Conservation (phyloP, 169 alveolate species). For the Babesia microti region DNA sequence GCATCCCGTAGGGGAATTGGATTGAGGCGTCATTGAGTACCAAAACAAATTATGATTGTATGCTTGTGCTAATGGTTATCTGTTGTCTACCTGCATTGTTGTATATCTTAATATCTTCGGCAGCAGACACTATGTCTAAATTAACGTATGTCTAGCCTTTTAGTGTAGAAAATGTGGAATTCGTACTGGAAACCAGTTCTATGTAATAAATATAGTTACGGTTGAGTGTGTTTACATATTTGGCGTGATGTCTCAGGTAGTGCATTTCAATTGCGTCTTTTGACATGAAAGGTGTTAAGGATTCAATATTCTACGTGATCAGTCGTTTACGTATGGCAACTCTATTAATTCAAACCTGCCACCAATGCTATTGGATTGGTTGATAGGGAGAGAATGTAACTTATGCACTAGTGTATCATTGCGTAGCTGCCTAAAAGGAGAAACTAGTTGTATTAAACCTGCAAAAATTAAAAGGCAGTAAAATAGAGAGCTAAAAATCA, state of each 20-base stretch:
- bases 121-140: background rate
- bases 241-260: slow-evolving; percentile 80
- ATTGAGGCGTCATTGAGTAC: slow-evolving; percentile 22
- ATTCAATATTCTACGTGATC: slow-evolving; percentile 59
- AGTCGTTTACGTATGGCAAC: slow-evolving; percentile 22
- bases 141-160: background rate
- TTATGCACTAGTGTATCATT: too few species aligned
- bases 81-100: slow-evolving; percentile 19
- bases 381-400: too few species aligned
- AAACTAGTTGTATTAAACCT: too few species aligned
- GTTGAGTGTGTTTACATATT: slow-evolving; percentile 74
- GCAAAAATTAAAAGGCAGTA: too few species aligned
- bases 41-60: slow-evolving; percentile 54
- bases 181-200: slow-evolving; percentile 16
- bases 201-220: slow-evolving; percentile 11
- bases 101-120: slow-evolving; percentile 2
- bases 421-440: too few species aligned
- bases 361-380: background rate
- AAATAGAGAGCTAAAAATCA: too few species aligned
- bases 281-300: slow-evolving; percentile 74
- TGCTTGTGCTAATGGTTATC: slow-evolving; percentile 24
- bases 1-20: slow-evolving; percentile 2
- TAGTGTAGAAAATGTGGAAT: slow-evolving; percentile 1
- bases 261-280: slow-evolving; percentile 70
- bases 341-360: slow-evolving; percentile 20